Conservation (phyloP, 139 green algal genomes). For the Chlamydomonas sp. region DNA sequence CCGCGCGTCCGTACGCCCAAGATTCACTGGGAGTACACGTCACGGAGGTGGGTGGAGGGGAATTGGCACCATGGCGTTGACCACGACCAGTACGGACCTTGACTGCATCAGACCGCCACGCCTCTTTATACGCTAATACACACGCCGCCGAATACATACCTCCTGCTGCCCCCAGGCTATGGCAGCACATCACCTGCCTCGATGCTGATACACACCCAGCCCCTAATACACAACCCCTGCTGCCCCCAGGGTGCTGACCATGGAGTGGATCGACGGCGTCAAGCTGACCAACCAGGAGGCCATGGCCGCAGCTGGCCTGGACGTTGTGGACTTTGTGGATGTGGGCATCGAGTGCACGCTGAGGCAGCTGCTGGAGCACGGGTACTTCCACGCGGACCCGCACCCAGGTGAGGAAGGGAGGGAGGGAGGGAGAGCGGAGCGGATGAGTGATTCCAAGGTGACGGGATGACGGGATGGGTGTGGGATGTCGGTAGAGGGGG, state of each 20-base stretch:
- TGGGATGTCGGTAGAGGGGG: too few species aligned
- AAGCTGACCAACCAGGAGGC: conserved; percentile 88
- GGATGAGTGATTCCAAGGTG: too few species aligned
- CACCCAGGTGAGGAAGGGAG: conserved; percentile 9
- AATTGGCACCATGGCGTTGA: conserved; percentile 81
- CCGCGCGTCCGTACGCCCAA: conserved; percentile 76
- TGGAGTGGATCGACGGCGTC: conserved; percentile 98
- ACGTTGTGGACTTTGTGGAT: conserved; percentile 94
- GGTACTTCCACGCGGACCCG: conserved; percentile 91
- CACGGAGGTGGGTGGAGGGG: conserved; percentile 37
- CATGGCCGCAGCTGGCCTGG: conserved; percentile 66
- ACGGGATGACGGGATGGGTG: too few species aligned
- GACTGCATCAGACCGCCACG: too few species aligned
- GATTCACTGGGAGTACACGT: conserved; percentile 76
- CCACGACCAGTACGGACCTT: too few species aligned
- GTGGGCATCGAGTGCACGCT: conserved; percentile 96
- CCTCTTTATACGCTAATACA: too few species aligned
- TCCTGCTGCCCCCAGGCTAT: too few species aligned
- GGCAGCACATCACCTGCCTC: too few species aligned
- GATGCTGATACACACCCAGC: not conserved
- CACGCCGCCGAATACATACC: too few species aligned
- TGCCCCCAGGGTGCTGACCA: conserved; percentile 82
- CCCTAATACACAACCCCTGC: conserved; percentile 40
- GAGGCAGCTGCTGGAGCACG: conserved; percentile 85
- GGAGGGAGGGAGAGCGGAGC: not conserved